Conservation (phyloP, 2,329 filamentous ascomycete genomes). For the Chalara sp. region DNA sequence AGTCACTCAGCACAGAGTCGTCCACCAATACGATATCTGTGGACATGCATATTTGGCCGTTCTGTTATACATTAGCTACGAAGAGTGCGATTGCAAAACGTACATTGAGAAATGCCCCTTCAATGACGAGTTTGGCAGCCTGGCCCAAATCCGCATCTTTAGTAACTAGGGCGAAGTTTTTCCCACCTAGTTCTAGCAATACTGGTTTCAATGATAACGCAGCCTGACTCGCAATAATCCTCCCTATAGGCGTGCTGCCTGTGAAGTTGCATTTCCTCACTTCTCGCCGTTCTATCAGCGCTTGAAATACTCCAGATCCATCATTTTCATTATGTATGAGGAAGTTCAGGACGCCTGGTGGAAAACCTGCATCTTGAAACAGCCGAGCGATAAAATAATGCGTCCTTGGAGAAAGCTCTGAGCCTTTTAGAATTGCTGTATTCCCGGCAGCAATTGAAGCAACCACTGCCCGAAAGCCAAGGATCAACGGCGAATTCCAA, state of each 20-base stretch:
- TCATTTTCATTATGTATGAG: conserved; percentile 28
- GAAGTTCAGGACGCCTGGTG: conserved; percentile 34
- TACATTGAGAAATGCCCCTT: conserved; percentile 25
- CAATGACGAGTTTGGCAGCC: conserved; percentile 13
- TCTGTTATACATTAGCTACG: conserved; percentile 14
- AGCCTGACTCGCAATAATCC: conserved; percentile 31
- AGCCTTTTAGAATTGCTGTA: conserved; percentile 25
- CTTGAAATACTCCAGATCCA: conserved; percentile 28
- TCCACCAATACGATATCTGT: conserved; percentile 28
- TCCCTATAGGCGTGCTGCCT: conserved; percentile 35
- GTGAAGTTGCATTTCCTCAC: conserved; percentile 39
- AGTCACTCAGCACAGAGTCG: background rate
- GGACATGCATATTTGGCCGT: conserved; percentile 31
- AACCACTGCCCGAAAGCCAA: conserved; percentile 16
- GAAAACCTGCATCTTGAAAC: conserved; percentile 36
- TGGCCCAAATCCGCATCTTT: conserved; percentile 36
- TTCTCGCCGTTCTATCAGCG: conserved; percentile 29
- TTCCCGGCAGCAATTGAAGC: conserved; percentile 20
- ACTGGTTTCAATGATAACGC: conserved; percentile 37
- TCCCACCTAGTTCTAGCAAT: conserved; percentile 42
- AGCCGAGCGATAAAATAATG: conserved; percentile 28
- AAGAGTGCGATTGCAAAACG: conserved; percentile 3
- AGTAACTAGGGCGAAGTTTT: conserved; percentile 36
- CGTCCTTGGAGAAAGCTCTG: conserved; percentile 26
- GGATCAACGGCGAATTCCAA: conserved; percentile 25